Evolutionary conservation across 1,139 yeast species (phyloP), one percentile per base, ranked within the genome.

Genomic region (Suhomyces taliae): DNA sequence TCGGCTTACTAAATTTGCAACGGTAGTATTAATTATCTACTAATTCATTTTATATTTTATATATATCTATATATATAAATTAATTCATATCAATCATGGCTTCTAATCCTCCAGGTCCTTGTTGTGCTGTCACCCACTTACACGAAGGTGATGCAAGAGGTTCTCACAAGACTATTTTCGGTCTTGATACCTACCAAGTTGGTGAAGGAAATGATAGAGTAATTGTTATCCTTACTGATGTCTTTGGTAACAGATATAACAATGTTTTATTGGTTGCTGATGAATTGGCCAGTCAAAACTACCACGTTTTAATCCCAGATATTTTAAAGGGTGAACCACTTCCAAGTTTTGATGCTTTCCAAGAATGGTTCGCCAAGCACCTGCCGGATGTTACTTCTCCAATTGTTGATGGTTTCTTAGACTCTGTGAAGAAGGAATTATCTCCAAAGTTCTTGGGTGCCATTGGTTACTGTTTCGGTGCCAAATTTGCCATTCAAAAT

Each of bases 391-490:
- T 65, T 27, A 78, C 84, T 10, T 54, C 62, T 19, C 69, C 70
- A 26, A 58, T 70, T 39, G 62, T 70, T 31, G 74, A 76, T 40
- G 65, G 63, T 7, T 85, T 75, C 56, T 59, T 86, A 52, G 54
- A 58, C 1, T 59, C 61, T 3, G 64, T 85, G 50, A 76, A 71
- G 51, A 56, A 60, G 33, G 79, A 76, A 46, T 63, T 67, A 45
- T 62, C 69, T 6, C 85, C 88, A 9, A 68, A 76, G 47, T 82
- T 75, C 54, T 52, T 85, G 27, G 83, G 76, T 43, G 81, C 82
- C 15, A 69, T 86, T 46, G 97, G 97, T 15, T 84, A 88, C 74
- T 90, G 97, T 70, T 90, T 76, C 57, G 97, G 97, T 59, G 96
- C 90, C 43, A 85, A 83, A 64, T 83, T 71, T 54, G 82, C 78